phyloP scores from a whole-genome alignment of 2,329 filamentous ascomycete genomes.

The Aspergillus transmontanensis region DNA sequence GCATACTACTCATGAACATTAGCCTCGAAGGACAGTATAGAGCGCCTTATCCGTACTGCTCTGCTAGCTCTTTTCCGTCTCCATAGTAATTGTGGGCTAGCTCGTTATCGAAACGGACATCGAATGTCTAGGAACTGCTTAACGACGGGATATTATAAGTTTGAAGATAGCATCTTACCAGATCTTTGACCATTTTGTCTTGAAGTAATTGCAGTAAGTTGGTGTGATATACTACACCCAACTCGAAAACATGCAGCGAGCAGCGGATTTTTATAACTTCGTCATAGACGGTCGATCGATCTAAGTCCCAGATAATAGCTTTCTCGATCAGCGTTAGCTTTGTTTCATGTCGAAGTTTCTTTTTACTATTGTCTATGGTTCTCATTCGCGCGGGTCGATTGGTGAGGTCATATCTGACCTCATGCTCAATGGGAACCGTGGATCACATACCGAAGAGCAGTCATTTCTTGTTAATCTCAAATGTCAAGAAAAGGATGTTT shows the following conservation, averaged over 20 bases:
- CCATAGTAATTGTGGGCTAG: conserved; percentile 21
- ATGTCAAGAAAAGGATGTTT: background rate
- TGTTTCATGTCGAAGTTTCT: background rate
- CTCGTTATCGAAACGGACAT: conserved; percentile 23
- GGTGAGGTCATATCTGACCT: background rate
- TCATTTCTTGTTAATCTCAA: background rate
- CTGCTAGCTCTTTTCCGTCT: conserved; percentile 16
- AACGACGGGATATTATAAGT: background rate
- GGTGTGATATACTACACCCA: background rate
- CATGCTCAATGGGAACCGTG: background rate
- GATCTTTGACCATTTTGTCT: background rate
- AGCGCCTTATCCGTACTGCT: conserved; percentile 5
- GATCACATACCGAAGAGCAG: background rate
- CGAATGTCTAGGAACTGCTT: conserved; percentile 15
- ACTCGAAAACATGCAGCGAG: background rate
- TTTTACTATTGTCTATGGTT: background rate
- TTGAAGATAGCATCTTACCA: background rate
- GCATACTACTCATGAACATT: conserved; percentile 6
- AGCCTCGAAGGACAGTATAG: background rate
- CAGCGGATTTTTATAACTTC: background rate
- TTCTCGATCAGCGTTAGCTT: background rate
- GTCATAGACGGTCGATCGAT: background rate
- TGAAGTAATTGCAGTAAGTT: background rate
- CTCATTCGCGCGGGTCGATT: background rate
- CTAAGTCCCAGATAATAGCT: background rate